These are phyloP conservation scores for Solanum stenotomum DNA, from an alignment of 257 asterid species.

Conservation along the genomic window DNA sequence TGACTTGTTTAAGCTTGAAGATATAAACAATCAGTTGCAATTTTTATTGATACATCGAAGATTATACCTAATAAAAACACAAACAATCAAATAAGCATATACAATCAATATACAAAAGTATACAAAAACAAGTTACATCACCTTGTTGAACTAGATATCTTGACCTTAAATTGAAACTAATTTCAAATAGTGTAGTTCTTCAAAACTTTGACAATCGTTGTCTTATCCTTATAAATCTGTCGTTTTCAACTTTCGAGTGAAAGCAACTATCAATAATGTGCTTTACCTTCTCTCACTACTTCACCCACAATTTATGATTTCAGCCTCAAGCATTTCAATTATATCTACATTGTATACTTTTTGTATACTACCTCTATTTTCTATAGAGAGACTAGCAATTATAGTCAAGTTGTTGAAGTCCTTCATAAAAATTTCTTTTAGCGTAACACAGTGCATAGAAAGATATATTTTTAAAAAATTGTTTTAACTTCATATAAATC, in stretches of 20 bases:
- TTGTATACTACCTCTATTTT: background rate
- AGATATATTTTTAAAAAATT: background rate
- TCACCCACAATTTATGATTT: background rate
- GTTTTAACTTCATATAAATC: background rate
- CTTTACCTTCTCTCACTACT: background rate
- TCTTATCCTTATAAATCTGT: background rate
- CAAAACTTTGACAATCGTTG: background rate
- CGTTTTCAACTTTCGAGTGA: background rate
- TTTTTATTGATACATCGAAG: background rate
- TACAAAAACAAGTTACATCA: background rate
- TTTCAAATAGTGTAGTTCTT: background rate
- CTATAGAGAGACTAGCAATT: background rate
- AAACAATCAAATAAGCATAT: background rate
- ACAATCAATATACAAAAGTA: background rate
- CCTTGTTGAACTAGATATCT: background rate
- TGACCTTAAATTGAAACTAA: background rate
- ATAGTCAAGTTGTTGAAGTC: background rate
- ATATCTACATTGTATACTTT: too few relatives aligned
- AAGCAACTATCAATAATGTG: background rate
- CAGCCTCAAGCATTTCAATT: background rate
- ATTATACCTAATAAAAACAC: too few relatives aligned
- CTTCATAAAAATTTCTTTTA: background rate
- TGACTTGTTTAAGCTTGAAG: background rate
- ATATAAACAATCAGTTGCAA: background rate
- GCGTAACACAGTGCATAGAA: background rate